phyloP scores from a whole-genome alignment of 441 rosid genomes.

The Euphorbia celastroides region DNA sequence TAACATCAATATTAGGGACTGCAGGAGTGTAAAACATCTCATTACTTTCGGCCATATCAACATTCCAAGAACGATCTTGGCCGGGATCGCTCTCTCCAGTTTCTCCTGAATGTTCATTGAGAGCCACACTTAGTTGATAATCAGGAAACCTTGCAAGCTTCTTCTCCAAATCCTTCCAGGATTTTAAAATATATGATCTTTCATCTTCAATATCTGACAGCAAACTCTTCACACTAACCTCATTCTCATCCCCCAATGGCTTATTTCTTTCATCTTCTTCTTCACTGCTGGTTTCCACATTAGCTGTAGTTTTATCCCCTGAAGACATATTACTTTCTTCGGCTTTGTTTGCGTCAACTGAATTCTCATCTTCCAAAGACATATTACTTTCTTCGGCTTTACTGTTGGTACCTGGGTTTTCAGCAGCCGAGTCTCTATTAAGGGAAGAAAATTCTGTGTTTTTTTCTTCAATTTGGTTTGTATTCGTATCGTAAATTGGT shows the following conservation, averaged over 20 bases:
- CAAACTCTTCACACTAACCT: constrained; percentile 18
- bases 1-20: constrained; percentile 18
- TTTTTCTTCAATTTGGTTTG: constrained; percentile 16
- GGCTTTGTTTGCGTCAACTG: background rate
- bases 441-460: constrained; percentile 14
- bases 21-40: constrained; percentile 2
- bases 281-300: too few relatives aligned
- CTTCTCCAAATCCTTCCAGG: constrained; percentile 43
- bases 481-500: constrained; percentile 13
- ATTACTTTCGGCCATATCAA: constrained; percentile 11
- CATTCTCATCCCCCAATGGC: too few relatives aligned
- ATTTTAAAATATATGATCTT: constrained; percentile 32
- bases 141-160: constrained; percentile 32
- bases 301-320: too few relatives aligned
- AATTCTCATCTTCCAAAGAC: too few relatives aligned
- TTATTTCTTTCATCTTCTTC: too few relatives aligned
- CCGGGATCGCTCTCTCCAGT: constrained; percentile 6
- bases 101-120: constrained; percentile 16
- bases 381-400: constrained; percentile 19
- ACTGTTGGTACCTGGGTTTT: background rate
- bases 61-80: constrained; percentile 21
- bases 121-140: constrained; percentile 19
- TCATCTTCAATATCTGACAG: constrained; percentile 44
- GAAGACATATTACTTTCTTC: constrained; percentile 20
- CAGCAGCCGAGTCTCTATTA: background rate